Evolutionary conservation across 129 eudicot genomes (phyloP).

Genomic region (Pulicaria dysenterica): DNA sequence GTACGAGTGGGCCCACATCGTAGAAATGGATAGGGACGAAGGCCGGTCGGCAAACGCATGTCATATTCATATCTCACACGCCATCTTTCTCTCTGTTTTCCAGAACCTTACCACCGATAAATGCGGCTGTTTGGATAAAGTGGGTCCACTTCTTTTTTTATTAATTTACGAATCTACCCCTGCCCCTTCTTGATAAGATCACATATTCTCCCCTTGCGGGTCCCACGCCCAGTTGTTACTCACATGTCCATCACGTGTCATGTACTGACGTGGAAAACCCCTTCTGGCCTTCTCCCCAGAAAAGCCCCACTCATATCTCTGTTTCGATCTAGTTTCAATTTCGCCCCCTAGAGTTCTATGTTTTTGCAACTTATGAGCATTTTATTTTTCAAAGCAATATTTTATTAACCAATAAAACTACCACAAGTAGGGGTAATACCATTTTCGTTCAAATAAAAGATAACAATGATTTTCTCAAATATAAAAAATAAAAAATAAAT

Average conservation of each 20-base stretch:
- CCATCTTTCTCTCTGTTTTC: constrained; percentile 33
- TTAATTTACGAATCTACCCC: constrained; percentile 18
- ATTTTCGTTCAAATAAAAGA: too few relatives aligned
- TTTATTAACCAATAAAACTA: too few relatives aligned
- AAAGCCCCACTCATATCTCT: constrained; percentile 23
- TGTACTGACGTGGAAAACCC: constrained; percentile 28
- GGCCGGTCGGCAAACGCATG: constrained; percentile 35
- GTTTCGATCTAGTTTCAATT: not conserved
- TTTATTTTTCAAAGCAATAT: too few relatives aligned
- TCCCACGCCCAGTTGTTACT: constrained; percentile 36
- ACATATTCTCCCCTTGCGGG: constrained; percentile 12
- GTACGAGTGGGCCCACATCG: constrained; percentile 17
- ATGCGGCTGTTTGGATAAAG: constrained; percentile 53
- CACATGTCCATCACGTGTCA: constrained; percentile 40
- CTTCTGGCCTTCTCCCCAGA: constrained; percentile 15
- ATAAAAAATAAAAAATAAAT: too few relatives aligned
- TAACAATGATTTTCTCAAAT: too few relatives aligned
- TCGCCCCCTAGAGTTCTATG: not conserved
- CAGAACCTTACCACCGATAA: constrained; percentile 45
- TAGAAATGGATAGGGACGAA: constrained; percentile 45
- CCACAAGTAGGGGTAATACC: too few relatives aligned
- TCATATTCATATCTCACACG: constrained; percentile 44
- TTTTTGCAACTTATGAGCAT: not conserved
- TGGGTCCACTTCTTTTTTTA: constrained; percentile 40
- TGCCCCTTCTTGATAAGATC: constrained; percentile 26